A percentile compares a stretch with the other conserved stretches of the same genome.
Conservation (phyloP, 768 basidiomycete genomes). For the Gelatoporia subvermispora region DNA sequence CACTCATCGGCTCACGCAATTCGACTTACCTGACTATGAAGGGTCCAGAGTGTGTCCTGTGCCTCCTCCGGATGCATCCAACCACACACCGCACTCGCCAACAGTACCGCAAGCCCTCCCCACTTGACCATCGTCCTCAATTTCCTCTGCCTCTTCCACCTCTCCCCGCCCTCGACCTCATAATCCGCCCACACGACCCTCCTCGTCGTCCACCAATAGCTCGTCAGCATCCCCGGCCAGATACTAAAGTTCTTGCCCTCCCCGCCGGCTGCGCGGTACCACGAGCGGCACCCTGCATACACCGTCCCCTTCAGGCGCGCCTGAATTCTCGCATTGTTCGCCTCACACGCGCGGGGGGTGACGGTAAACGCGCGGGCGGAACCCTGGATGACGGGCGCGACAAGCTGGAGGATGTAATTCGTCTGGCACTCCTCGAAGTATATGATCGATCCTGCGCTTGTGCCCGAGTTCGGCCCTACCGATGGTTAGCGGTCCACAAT, state of each 20-base stretch:
- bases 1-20: no score
- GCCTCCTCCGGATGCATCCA: no score
- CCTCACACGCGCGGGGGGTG: constrained; percentile 17
- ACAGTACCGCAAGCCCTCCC: no score
- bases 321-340: constrained; percentile 20
- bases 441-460: constrained; percentile 17
- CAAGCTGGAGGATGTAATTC: constrained; percentile 12
- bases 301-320: constrained; percentile 3
- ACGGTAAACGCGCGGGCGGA: constrained; percentile 20
- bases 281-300: constrained; percentile 8
- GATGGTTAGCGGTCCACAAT: not conserved
- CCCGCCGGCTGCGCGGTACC: constrained; percentile 6
- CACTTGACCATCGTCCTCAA: not conserved
- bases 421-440: constrained; percentile 16
- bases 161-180: not conserved
- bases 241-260: constrained; percentile 11
- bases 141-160: not conserved
- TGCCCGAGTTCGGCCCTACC: constrained; percentile 20
- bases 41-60: no score
- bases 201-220: constrained; percentile 9
- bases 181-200: constrained; percentile 11
- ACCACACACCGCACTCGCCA: no score
- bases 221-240: constrained; percentile 6
- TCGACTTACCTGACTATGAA: no score
- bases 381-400: constrained; percentile 8